phyloP scores from a whole-genome alignment of 768 basidiomycete species.

The Xerocomellus amylosporus region DNA sequence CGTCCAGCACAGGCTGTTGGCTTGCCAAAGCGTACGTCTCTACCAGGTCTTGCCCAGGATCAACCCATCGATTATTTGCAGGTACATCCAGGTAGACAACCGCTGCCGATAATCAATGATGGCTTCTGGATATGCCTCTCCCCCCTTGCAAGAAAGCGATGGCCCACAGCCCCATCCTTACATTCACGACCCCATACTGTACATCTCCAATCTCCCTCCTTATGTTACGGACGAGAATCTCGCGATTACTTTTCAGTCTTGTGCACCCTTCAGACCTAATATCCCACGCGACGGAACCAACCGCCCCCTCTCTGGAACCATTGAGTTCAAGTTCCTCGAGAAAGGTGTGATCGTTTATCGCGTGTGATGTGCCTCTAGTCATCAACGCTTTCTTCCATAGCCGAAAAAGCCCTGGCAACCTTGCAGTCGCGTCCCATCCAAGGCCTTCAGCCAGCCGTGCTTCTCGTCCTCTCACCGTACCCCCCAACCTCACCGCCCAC shows the following conservation, averaged over 20 bases:
- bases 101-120: conserved; percentile 33
- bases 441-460: conserved; percentile 53
- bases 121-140: conserved; percentile 36
- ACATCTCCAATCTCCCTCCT: conserved; percentile 75
- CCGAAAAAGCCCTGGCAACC: conserved; percentile 86
- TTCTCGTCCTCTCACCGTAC: conserved; percentile 76
- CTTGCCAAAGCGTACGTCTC: conserved; percentile 28
- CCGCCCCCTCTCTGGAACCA: conserved; percentile 61
- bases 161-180: conserved; percentile 64
- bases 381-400: conserved; percentile 36
- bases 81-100: conserved; percentile 19
- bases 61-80: background rate
- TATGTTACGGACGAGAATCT: conserved; percentile 75
- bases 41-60: background rate
- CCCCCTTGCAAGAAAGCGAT: conserved; percentile 31
- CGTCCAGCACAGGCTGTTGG: conserved; percentile 33
- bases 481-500: conserved; percentile 77
- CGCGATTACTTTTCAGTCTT: conserved; percentile 67
- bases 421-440: conserved; percentile 74
- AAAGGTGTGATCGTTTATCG: conserved; percentile 53
- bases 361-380: conserved; percentile 4
- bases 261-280: conserved; percentile 79
- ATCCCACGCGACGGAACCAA: conserved; percentile 59
- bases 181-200: conserved; percentile 77
- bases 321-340: conserved; percentile 80